phyloP scores from a whole-genome alignment of 306 rosid species.

The Acmispon strigosus region DNA sequence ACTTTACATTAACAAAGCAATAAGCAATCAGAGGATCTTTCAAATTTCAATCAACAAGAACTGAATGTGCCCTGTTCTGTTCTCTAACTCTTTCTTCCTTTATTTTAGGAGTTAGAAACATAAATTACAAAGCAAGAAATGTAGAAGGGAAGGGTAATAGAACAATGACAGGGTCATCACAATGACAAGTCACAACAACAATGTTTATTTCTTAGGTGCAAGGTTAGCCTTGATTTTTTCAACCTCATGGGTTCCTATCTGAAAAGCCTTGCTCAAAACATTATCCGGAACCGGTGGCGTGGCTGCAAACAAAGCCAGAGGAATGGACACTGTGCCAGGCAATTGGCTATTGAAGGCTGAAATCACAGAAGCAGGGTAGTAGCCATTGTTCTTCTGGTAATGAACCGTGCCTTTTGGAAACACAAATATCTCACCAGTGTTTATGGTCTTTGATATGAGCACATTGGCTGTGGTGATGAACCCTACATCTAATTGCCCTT shows the following conservation, averaged over 20 bases:
- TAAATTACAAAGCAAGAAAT: neutral
- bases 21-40: neutral
- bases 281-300: constrained; percentile 62
- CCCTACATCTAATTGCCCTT: constrained; percentile 71
- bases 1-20: neutral
- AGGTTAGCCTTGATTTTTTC: constrained; percentile 58
- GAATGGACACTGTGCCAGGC: constrained; percentile 67
- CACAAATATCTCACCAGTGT: constrained; percentile 66
- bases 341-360: constrained; percentile 78
- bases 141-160: neutral
- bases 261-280: constrained; percentile 61
- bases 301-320: constrained; percentile 54
- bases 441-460: constrained; percentile 56
- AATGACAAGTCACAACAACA: neutral
- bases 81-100: neutral
- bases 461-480: constrained; percentile 65
- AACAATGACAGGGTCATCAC: neutral
- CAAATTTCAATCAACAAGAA: constrained; percentile 10
- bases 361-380: constrained; percentile 49
- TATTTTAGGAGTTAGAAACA: constrained; percentile 5
- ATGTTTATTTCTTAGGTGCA: constrained; percentile 44
- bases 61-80: neutral
- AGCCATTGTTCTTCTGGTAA: constrained; percentile 75
- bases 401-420: constrained; percentile 80
- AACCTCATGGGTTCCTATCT: constrained; percentile 50